Conservation (phyloP, 1,284 basidiomycete genomes). For the Sparassis latifolia region DNA sequence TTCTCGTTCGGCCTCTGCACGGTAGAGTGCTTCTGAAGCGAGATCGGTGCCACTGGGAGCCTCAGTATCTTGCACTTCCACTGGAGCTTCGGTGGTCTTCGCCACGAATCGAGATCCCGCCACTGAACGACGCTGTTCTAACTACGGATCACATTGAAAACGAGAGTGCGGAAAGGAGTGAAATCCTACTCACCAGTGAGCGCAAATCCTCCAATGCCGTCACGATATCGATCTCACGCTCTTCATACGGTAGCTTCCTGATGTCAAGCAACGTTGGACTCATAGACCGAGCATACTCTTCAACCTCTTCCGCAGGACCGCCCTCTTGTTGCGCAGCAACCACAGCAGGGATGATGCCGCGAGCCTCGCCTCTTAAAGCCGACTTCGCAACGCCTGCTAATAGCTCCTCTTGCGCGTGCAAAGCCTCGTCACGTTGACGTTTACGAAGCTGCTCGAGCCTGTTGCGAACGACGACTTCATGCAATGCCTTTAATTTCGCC, state of each 20-base stretch:
- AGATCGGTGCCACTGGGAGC: constrained; percentile 69
- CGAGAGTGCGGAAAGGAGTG: no score
- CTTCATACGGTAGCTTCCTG: constrained; percentile 64
- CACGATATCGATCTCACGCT: constrained; percentile 73
- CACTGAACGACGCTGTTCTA: constrained; percentile 70
- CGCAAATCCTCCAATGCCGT: constrained; percentile 61
- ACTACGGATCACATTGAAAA: constrained; percentile 34
- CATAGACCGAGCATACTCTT: constrained; percentile 79
- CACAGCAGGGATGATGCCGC: constrained; percentile 24
- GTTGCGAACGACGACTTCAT: constrained; percentile 95
- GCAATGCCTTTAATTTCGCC: constrained; percentile 88
- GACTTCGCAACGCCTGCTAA: constrained; percentile 70
- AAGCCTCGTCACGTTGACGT: constrained; percentile 90
- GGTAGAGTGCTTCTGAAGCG: constrained; percentile 79
- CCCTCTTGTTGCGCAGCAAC: constrained; percentile 35
- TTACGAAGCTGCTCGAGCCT: constrained; percentile 93
- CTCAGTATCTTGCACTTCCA: constrained; percentile 41
- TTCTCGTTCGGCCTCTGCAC: constrained; percentile 85
- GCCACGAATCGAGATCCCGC: constrained; percentile 82
- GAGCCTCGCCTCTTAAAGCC: constrained; percentile 37
- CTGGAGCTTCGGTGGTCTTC: constrained; percentile 50
- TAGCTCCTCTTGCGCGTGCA: constrained; percentile 88
- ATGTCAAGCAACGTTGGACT: constrained; percentile 72
- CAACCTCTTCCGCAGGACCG: constrained; percentile 51
- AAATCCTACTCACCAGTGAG: constrained; percentile 49